Conservation (phyloP, 148 eudicot species). For the Hydrangea macrophylla region DNA sequence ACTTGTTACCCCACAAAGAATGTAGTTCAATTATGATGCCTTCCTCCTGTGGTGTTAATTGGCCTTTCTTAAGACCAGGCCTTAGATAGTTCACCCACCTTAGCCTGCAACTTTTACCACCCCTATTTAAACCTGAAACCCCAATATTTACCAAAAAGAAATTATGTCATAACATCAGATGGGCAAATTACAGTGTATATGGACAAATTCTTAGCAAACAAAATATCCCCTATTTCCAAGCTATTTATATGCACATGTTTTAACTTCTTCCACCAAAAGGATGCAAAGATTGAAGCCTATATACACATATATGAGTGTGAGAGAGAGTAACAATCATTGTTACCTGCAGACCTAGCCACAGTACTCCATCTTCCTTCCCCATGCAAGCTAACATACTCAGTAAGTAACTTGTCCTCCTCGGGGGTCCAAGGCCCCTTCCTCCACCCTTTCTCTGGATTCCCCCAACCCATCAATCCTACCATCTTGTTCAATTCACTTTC, state of each 20-base stretch:
- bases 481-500: constrained; percentile 1
- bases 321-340: too few relatives aligned
- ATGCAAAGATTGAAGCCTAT: too few relatives aligned
- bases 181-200: background rate
- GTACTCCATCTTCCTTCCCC: constrained; percentile 60
- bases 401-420: constrained; percentile 47
- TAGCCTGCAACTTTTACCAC: constrained; percentile 67
- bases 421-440: constrained; percentile 76
- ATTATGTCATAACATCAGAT: background rate
- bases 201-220: background rate
- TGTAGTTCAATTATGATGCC: constrained; percentile 67
- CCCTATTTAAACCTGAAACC: constrained; percentile 53
- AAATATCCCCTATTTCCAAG: constrained; percentile 4
- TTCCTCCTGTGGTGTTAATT: constrained; percentile 67
- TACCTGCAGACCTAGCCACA: constrained; percentile 52
- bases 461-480: constrained; percentile 37
- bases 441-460: constrained; percentile 33
- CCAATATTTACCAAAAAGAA: background rate
- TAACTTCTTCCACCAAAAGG: constrained; percentile 34
- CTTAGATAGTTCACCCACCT: constrained; percentile 77
- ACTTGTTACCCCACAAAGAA: constrained; percentile 77
- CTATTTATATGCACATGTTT: background rate
- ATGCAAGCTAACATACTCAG: constrained; percentile 35
- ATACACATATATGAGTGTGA: background rate
- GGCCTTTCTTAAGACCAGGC: constrained; percentile 65